Conservation (phyloP, 139 green algal species). For the Closterium sp. region DNA sequence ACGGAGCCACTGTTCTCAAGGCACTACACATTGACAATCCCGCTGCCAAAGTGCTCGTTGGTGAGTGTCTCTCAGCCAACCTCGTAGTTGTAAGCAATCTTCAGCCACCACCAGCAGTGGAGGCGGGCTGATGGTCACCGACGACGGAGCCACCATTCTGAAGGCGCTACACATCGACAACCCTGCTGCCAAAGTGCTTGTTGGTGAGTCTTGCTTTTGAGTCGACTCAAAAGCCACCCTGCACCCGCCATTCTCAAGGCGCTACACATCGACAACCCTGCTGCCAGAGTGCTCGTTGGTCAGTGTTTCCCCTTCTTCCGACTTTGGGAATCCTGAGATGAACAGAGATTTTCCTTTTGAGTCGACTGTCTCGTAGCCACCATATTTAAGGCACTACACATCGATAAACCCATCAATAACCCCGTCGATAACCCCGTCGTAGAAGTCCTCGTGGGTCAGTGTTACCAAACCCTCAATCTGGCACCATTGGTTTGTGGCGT, state of each 20-base stretch:
- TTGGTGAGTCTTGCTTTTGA: too few relatives aligned
- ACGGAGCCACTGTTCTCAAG: slow-evolving; percentile 92
- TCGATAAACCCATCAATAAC: too few relatives aligned
- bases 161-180: slow-evolving; percentile 88
- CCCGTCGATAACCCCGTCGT: too few relatives aligned
- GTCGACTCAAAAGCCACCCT: too few relatives aligned
- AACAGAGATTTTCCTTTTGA: too few relatives aligned
- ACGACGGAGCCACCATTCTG: slow-evolving; percentile 84
- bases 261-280: too few relatives aligned
- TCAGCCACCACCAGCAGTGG: too few relatives aligned
- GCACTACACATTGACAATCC: slow-evolving; percentile 97
- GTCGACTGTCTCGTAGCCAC: too few relatives aligned
- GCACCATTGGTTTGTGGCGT: neutral
- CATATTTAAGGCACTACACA: too few relatives aligned
- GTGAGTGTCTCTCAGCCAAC: neutral
- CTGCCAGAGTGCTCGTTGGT: slow-evolving; percentile 49
- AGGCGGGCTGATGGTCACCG: too few relatives aligned
- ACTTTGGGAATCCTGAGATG: too few relatives aligned
- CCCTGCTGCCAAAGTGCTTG: slow-evolving; percentile 82
- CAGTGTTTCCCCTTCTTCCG: neutral
- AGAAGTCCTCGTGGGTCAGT: neutral
- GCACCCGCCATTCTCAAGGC: slow-evolving; percentile 98
- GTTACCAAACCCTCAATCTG: neutral
- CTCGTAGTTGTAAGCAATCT: too few relatives aligned
- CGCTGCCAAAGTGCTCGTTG: slow-evolving; percentile 76